Base-by-base conservation (phyloP, 2,329 filamentous ascomycete species). In the Capronia epimyces region DNA sequence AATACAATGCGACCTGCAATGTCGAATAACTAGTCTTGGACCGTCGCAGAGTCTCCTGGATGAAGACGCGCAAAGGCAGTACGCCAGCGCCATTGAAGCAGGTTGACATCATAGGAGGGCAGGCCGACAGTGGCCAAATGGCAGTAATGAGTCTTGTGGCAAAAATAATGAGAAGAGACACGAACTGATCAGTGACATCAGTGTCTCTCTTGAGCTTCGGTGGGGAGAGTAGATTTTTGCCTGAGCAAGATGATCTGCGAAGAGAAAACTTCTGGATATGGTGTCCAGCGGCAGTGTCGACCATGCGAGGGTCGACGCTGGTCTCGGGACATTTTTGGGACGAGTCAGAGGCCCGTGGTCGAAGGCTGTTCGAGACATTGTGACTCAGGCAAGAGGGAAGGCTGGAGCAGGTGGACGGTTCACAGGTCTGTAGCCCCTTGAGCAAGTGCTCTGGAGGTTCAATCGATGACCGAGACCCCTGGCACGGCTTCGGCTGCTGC, bases 1-100 rank as follows among this genome's bases (percentile, higher is more conserved):
- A 98, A 70, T 96, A 98, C 56, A 98, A 76, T 21, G 93, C 91
- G 54, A 98, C 93, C 71, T 97, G 93, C 48, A 98, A 75, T 24
- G 93, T 98, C 52, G 91, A 97, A 73, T 96, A 98, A 73, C 90
- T 96, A 37, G 93, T 95, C 64, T 91, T 84, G 54, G 93, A 98
- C 63, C 93, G 83, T 62, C 90, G 87, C 60, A 98, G 77, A 16
- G 93, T 97, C 76, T 97, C 93, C 71, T 97, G 90, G 63, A 98
- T 97, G 68, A 97, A 98, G 47, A 86, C 95, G 61, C 90, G 87
- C 63, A 98, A 77, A 53, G 91, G 90, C 60, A 98, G 75, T 55
- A 96, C 87, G 46, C 86, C 82, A 67, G 86, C 88, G 65, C 78
- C 79, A 53, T 81, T 83, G 58, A 73, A 72, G 55, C 68, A 65